Base-by-base conservation (phyloP, 1,139 yeast species). In the Debaryomycetaceae sp. region DNA sequence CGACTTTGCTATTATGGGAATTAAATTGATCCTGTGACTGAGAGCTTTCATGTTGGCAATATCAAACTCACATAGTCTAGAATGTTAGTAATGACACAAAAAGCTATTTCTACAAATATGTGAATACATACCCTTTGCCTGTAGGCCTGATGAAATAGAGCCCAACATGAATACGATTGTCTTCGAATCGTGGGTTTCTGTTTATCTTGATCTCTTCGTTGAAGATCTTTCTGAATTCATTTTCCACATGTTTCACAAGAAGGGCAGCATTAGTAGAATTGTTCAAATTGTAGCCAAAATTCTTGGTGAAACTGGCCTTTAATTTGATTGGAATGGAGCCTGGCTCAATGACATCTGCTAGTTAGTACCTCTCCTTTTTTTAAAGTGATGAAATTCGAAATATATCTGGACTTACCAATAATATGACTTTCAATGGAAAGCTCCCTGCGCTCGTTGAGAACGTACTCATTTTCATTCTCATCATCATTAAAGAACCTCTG, bases 151-250 rank as follows among this genome's bases (percentile, higher is more conserved):
- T 66, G 53, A 84, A 81, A 56, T 82, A 81, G 37, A 84, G 56
- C 43, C 83, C 78, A 22, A 75, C 84, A 60, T 84, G 90, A 38
- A 84, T 78, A 49, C 89, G 65, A 22, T 76, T 74, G 59, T 84
- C 90, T 45, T 68, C 71, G 46, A 70, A 68, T 44, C 70, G 68
- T 9, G 82, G 74, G 50, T 76, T 75, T 57, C 90, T 72, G 49
- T 76, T 69, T 40, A 84, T 80, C 52, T 82, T 75, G 38, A 76
- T 64, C 57, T 84, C 91, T 54, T 84, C 87, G 27, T 70, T 70
- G 42, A 84, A 68, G 34, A 80, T 76, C 20, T 58, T 54, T 49
- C 81, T 80, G 56, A 81, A 83, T 51, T 82, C 82, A 33, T 64
- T 63, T 56, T 81, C 83, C 49, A 84, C 63, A 52, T 72, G 81